phyloP scores from a whole-genome alignment of 805 yeast species.

The Diddensiella santjacobensis region DNA sequence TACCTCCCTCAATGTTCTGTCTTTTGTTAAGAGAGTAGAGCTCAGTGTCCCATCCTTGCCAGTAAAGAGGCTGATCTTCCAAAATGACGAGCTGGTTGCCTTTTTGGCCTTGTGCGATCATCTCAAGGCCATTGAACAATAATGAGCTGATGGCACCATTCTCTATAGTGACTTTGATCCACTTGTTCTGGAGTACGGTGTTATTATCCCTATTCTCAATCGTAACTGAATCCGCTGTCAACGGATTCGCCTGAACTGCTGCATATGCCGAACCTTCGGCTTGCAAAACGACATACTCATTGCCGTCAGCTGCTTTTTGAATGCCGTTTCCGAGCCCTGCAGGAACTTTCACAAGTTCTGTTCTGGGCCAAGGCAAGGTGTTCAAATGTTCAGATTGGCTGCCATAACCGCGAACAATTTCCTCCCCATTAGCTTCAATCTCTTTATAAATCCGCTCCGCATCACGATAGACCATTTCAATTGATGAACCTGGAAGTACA shows the following conservation, averaged over 20 bases:
- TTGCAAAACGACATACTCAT: no score
- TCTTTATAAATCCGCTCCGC: conserved; percentile 72
- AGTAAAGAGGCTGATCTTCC: conserved; percentile 89
- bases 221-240: no score
- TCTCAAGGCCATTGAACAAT: conserved; percentile 53
- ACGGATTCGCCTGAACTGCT: no score
- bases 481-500: conserved; percentile 93
- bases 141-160: conserved; percentile 64
- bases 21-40: conserved; percentile 75
- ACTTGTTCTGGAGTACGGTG: conserved; percentile 57
- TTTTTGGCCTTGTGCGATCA: conserved; percentile 55
- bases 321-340: no score
- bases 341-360: conserved; percentile 46
- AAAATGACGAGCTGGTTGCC: conserved; percentile 80
- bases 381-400: no score
- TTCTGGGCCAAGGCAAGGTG: conserved; percentile 64
- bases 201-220: conserved; percentile 27
- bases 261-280: no score
- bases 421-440: conserved; percentile 53
- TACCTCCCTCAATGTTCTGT: conserved; percentile 44
- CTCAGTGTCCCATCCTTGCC: conserved; percentile 98
- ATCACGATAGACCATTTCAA: conserved; percentile 88
- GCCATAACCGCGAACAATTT: no score
- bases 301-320: no score
- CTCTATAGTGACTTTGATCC: conserved; percentile 53